Percentiles rank a stretch among this genome's conserved stretches.
Conservation (phyloP, 352 stramenopile genomes). For the Plasmopara muralis region DNA sequence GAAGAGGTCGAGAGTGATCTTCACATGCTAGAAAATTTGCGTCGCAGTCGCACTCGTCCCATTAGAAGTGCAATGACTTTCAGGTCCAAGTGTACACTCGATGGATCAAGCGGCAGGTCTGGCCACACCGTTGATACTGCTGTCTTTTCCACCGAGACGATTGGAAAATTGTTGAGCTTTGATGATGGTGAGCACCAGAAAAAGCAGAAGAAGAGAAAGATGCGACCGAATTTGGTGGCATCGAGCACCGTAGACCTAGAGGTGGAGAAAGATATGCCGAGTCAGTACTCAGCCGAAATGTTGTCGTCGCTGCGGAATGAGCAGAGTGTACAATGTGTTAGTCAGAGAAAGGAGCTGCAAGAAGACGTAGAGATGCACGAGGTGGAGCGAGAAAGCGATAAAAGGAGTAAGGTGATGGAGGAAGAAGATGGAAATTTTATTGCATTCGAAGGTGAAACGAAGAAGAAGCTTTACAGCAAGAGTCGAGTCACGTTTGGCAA, state of each 20-base stretch:
- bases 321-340: conserved; percentile 52
- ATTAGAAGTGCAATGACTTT: conserved; percentile 32
- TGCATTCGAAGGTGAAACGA: conserved; percentile 38
- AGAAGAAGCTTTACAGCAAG: conserved; percentile 36
- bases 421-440: conserved; percentile 59
- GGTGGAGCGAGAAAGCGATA: conserved; percentile 17
- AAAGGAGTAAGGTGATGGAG: conserved; percentile 5
- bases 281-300: conserved; percentile 51
- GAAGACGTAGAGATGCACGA: conserved; percentile 31
- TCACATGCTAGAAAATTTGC: conserved; percentile 25
- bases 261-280: conserved; percentile 15
- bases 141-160: conserved; percentile 1
- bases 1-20: conserved; percentile 18
- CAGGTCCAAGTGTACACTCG: conserved; percentile 26
- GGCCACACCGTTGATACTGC: background rate
- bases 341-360: conserved; percentile 5
- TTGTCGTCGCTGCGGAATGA: conserved; percentile 48
- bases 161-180: conserved; percentile 49
- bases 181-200: conserved; percentile 26
- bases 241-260: conserved; percentile 20
- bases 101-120: background rate
- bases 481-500: conserved; percentile 65
- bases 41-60: conserved; percentile 30
- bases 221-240: conserved; percentile 51
- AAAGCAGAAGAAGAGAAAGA: conserved; percentile 38